Evolutionary conservation across 768 basidiomycete species (phyloP).

Genomic region (Pholiota microspora): DNA sequence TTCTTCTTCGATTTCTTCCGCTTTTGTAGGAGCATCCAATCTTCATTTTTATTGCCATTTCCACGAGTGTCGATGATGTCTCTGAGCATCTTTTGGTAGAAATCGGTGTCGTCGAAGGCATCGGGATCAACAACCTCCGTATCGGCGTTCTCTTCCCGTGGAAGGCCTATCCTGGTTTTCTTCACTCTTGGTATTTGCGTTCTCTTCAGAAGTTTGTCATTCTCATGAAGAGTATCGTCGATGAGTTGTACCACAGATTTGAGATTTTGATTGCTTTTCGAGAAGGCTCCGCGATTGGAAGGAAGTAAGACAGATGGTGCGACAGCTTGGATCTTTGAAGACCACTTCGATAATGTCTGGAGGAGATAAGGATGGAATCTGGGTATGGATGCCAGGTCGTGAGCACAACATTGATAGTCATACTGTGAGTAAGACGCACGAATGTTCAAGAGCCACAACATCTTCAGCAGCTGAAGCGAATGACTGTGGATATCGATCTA

Average conservation of each 20-base stretch:
- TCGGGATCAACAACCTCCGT: constrained; percentile 38
- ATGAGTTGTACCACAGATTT: constrained; percentile 75
- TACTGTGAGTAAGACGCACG: constrained; percentile 40
- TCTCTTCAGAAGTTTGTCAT: constrained; percentile 55
- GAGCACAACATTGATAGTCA: not conserved
- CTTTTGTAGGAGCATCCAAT: constrained; percentile 66
- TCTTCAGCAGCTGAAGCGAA: constrained; percentile 43
- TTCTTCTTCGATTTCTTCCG: constrained; percentile 77
- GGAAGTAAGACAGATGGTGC: constrained; percentile 74
- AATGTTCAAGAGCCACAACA: constrained; percentile 45
- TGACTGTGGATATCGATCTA: constrained; percentile 30
- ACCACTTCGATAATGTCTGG: constrained; percentile 91
- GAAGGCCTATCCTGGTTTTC: constrained; percentile 40
- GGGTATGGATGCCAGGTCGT: constrained; percentile 25
- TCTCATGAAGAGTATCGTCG: constrained; percentile 66
- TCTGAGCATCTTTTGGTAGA: constrained; percentile 88
- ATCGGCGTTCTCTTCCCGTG: constrained; percentile 31
- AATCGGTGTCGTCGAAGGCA: constrained; percentile 87
- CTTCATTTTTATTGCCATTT: constrained; percentile 40
- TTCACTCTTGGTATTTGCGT: constrained; percentile 60
- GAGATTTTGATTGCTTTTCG: constrained; percentile 48
- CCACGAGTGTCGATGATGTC: constrained; percentile 82
- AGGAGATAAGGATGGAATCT: constrained; percentile 68
- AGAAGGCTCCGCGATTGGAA: constrained; percentile 69
- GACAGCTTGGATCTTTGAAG: constrained; percentile 91